These are phyloP conservation scores for Salix dunnii DNA, from an alignment of 345 rosid species.

Conservation along the genomic window DNA sequence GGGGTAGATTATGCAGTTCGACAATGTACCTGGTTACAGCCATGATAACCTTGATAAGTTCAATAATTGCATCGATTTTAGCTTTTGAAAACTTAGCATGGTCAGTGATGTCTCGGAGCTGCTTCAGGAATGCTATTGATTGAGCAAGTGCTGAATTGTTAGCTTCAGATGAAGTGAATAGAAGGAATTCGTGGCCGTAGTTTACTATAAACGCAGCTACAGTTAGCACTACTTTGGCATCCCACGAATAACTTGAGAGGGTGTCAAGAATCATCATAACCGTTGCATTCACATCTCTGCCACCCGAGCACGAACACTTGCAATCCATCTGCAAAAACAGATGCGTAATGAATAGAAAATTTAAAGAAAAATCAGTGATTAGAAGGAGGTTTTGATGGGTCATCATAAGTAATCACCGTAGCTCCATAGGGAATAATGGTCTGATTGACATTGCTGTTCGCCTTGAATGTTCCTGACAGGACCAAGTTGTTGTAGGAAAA, in stretches of 20 bases:
- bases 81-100: conserved; percentile 25
- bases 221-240: conserved; percentile 44
- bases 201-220: conserved; percentile 47
- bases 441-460: background rate
- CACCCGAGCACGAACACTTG: conserved; percentile 53
- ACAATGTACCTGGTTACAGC: background rate
- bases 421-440: background rate
- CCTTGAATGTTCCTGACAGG: background rate
- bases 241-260: conserved; percentile 44
- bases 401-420: background rate
- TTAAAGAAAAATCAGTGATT: background rate
- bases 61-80: conserved; percentile 13
- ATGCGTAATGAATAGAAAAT: background rate
- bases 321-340: conserved; percentile 35
- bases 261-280: conserved; percentile 37
- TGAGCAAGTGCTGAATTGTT: conserved; percentile 34
- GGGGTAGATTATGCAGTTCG: background rate
- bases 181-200: conserved; percentile 42
- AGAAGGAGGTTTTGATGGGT: background rate
- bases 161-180: conserved; percentile 29
- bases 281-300: conserved; percentile 40
- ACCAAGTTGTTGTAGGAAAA: background rate
- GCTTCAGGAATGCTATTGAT: conserved; percentile 43
- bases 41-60: background rate
- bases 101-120: conserved; percentile 37